phyloP scores from a whole-genome alignment of 768 basidiomycete species.

The Boletus subcaerulescens region DNA sequence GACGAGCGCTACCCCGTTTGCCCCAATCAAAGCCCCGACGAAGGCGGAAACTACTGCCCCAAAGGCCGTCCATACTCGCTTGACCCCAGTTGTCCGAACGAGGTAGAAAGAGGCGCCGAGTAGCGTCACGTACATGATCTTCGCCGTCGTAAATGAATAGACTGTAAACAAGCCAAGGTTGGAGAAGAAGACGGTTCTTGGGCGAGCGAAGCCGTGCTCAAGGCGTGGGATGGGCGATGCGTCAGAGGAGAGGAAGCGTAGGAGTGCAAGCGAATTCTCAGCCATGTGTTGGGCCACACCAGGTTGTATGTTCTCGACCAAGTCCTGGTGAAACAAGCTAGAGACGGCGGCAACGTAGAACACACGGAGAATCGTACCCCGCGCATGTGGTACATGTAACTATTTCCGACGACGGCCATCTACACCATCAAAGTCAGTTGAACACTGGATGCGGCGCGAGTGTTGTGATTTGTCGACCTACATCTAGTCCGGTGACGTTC shows the following conservation, averaged over 20 bases:
- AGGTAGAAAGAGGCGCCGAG: conserved; percentile 46
- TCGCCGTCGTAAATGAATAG: conserved; percentile 73
- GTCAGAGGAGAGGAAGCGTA: conserved; percentile 68
- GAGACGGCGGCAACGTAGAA: neutral
- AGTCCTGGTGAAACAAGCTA: conserved; percentile 40
- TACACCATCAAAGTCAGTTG: conserved; percentile 27
- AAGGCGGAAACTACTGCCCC: conserved; percentile 50
- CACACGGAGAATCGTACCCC: conserved; percentile 47
- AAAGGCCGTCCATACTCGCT: conserved; percentile 38
- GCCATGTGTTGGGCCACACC: conserved; percentile 92
- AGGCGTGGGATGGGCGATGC: conserved; percentile 68
- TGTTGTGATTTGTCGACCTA: conserved; percentile 34
- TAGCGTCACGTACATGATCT: conserved; percentile 54
- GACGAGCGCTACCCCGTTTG: conserved; percentile 69
- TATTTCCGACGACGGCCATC: conserved; percentile 91
- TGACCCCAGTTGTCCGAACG: conserved; percentile 32
- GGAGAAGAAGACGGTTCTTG: conserved; percentile 76
- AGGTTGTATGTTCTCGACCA: conserved; percentile 78
- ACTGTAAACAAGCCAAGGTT: conserved; percentile 65
- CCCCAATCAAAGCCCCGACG: conserved; percentile 54
- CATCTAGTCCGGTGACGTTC: conserved; percentile 88
- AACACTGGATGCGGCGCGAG: neutral
- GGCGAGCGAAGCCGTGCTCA: conserved; percentile 46
- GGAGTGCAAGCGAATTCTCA: conserved; percentile 78
- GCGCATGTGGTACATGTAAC: conserved; percentile 92